Evolutionary conservation across 2,329 filamentous ascomycete species (phyloP).

Genomic region (Dichotomopilus funicola): DNA sequence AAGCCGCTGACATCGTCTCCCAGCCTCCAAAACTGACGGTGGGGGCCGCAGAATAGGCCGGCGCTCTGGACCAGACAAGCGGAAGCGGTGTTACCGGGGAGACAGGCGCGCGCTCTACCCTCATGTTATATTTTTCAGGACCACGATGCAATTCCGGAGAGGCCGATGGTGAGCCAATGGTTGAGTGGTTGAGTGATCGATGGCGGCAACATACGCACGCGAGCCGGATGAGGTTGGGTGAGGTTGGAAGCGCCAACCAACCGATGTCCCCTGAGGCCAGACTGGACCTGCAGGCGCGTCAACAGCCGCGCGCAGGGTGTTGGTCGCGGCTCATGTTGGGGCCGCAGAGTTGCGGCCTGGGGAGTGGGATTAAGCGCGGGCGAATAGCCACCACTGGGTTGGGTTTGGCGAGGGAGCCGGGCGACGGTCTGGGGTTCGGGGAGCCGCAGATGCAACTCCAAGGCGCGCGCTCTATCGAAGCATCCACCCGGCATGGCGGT

Average conservation of each 20-base stretch:
- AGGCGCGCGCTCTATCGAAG: slow-evolving; percentile 19
- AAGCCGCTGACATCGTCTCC: too few species aligned
- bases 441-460: slow-evolving; percentile 7
- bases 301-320: slow-evolving; percentile 21
- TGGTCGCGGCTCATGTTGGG: slow-evolving; percentile 5
- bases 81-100: slow-evolving; percentile 11
- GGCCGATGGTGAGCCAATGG: slow-evolving; percentile 17
- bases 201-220: slow-evolving; percentile 5
- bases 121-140: slow-evolving; percentile 9
- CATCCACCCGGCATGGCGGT: slow-evolving; percentile 3
- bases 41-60: slow-evolving; percentile 6
- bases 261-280: slow-evolving; percentile 6
- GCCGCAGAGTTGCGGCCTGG: slow-evolving; percentile 5
- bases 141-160: background rate
- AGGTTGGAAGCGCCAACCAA: slow-evolving; percentile 15
- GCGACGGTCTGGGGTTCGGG: background rate
- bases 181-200: background rate
- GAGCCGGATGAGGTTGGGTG: background rate
- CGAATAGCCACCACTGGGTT: slow-evolving; percentile 6
- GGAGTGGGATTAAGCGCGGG: slow-evolving; percentile 14
- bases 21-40: too few species aligned
- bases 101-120: slow-evolving; percentile 24
- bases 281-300: slow-evolving; percentile 19
- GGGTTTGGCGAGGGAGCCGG: background rate
- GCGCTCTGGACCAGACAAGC: background rate